Evolutionary conservation across 164 flowering plant genomes (phyloP).

Genomic region (Cinnamomum micranthum): DNA sequence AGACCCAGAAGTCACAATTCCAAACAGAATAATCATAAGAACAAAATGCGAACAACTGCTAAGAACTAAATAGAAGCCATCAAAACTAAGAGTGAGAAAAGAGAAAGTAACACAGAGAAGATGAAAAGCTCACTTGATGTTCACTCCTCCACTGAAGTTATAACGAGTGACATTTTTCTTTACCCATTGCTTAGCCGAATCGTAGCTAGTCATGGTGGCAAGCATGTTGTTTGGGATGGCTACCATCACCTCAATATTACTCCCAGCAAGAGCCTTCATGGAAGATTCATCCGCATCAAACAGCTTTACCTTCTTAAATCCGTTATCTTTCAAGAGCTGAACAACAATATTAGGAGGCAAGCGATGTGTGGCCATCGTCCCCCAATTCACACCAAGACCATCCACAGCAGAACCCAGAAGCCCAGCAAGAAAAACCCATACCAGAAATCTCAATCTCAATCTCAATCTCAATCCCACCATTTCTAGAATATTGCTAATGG

Average conservation of each 20-base stretch:
- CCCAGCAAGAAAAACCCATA: constrained; percentile 13
- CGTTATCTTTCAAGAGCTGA: constrained; percentile 42
- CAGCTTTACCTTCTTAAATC: constrained; percentile 31
- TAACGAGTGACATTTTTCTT: constrained; percentile 20
- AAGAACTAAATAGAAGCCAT: background rate
- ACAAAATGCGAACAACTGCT: background rate
- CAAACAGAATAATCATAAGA: background rate
- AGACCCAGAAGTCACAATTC: background rate
- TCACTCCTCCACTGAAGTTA: constrained; percentile 5
- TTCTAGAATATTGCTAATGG: background rate
- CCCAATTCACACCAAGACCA: constrained; percentile 69
- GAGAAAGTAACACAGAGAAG: background rate
- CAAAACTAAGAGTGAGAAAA: background rate
- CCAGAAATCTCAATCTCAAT: background rate
- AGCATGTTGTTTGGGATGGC: constrained; percentile 31
- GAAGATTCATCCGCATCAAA: constrained; percentile 8
- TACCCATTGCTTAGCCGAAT: constrained; percentile 10
- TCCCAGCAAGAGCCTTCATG: constrained; percentile 26
- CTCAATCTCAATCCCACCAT: background rate
- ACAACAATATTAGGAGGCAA: constrained; percentile 42
- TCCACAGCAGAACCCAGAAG: constrained; percentile 15
- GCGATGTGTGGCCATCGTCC: constrained; percentile 51
- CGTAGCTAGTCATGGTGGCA: background rate
- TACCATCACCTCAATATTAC: constrained; percentile 61
- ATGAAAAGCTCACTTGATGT: constrained; percentile 12